A percentile compares a stretch with the other conserved stretches of the same genome.
Evolutionary conservation across 2,329 filamentous ascomycete species (phyloP).

Genomic region (Colletotrichum sp.): DNA sequence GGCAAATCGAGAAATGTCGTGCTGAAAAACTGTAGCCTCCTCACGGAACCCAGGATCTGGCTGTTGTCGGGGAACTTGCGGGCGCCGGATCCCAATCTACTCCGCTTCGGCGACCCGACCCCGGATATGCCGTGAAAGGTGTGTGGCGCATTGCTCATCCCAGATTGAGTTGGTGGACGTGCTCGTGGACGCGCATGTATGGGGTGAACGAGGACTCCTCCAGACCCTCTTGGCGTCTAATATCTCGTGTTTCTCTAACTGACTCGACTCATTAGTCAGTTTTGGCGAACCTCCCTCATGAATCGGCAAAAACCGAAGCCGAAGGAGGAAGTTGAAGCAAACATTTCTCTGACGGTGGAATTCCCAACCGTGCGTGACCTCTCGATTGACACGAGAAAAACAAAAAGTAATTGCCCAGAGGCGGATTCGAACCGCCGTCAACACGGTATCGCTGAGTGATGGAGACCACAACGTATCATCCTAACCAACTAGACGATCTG

Average conservation of each 20-base stretch:
- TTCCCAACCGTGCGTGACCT: background rate
- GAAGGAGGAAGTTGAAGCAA: background rate
- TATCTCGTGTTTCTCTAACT: background rate
- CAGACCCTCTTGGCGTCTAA: background rate
- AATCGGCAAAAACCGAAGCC: background rate
- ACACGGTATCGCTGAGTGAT: slow-evolving; percentile 17
- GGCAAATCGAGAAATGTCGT: background rate
- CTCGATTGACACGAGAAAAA: background rate
- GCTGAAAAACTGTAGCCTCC: background rate
- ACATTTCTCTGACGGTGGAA: background rate
- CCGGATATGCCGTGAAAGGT: background rate
- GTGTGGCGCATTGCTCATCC: background rate
- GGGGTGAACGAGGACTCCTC: background rate
- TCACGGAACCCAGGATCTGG: background rate
- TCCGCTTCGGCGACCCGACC: background rate
- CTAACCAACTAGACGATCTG: slow-evolving; percentile 23
- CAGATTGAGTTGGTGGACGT: background rate
- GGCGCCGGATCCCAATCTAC: background rate
- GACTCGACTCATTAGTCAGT: background rate
- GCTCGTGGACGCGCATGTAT: background rate
- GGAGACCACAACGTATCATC: slow-evolving; percentile 22
- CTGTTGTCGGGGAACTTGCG: background rate
- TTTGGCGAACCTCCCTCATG: background rate
- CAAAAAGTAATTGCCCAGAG: slow-evolving; percentile 8
- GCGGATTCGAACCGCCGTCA: slow-evolving; percentile 23